These are phyloP conservation scores for Escovopsis sp. DNA, from an alignment of 2,329 filamentous ascomycete species.

Conservation along the genomic window DNA sequence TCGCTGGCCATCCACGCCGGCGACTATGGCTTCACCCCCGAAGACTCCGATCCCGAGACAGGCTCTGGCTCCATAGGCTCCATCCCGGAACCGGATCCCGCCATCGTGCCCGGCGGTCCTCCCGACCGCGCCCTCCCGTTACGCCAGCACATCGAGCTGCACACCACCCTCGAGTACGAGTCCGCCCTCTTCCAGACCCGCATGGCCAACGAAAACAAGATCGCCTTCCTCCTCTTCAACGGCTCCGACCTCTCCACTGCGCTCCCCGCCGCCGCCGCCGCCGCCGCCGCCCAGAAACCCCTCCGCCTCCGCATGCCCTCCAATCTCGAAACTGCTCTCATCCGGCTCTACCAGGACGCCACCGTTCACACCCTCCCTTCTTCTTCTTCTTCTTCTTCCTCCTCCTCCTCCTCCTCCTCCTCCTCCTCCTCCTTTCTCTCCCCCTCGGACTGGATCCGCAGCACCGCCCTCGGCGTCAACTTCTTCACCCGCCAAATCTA, in stretches of 20 bases:
- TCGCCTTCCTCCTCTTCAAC: constrained; percentile 19
- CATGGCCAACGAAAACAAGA: constrained; percentile 19
- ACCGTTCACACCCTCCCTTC: no score
- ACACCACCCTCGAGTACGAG: constrained; percentile 26
- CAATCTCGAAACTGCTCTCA: constrained; percentile 14
- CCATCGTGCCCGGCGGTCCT: constrained; percentile 6
- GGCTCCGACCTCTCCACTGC: constrained; percentile 11
- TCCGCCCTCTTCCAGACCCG: constrained; percentile 24
- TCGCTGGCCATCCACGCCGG: constrained; percentile 12
- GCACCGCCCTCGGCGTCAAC: constrained; percentile 21
- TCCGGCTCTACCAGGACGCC: constrained; percentile 16
- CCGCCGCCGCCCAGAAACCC: constrained; percentile 12
- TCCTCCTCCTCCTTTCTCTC: no score
- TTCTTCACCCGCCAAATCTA: constrained; percentile 21
- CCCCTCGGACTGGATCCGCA: constrained; percentile 19
- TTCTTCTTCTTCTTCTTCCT: no score
- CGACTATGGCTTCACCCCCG: no score
- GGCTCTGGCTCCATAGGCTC: no score
- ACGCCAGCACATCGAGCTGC: constrained; percentile 15
- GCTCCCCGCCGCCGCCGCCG: no score
- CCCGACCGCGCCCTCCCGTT: constrained; percentile 10
- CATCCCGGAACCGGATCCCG: no score
- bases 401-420: constrained; percentile 12
- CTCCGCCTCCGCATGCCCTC: constrained; percentile 18
- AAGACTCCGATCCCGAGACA: no score